Evolutionary conservation across 2,329 filamentous ascomycete genomes (phyloP).

Genomic region (Cladorrhinum sp.): DNA sequence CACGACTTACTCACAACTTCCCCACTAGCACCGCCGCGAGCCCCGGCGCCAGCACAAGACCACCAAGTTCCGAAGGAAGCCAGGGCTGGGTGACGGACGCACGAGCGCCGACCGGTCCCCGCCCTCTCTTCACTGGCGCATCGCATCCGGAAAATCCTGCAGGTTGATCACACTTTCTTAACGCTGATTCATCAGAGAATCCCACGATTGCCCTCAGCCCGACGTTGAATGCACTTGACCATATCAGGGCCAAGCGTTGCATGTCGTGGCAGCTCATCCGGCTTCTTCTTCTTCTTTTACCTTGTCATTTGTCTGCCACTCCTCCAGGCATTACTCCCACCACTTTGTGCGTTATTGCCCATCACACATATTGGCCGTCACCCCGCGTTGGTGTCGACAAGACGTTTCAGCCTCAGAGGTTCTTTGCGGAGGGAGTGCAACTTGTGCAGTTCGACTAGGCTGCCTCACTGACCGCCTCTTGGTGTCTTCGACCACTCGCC

Average conservation of each 20-base stretch:
- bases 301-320: slow-evolving; percentile 24
- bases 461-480: neutral
- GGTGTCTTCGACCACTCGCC: neutral
- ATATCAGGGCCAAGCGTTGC: neutral
- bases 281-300: slow-evolving; percentile 8
- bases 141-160: slow-evolving; percentile 30
- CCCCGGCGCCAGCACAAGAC: slow-evolving; percentile 5
- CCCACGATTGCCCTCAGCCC: slow-evolving; percentile 13
- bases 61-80: slow-evolving; percentile 8
- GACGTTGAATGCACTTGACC: neutral
- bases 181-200: slow-evolving; percentile 23
- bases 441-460: neutral
- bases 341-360: neutral
- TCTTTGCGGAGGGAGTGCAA: neutral
- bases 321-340: slow-evolving; percentile 1
- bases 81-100: slow-evolving; percentile 23
- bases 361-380: neutral
- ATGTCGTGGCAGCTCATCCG: slow-evolving; percentile 5
- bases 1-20: neutral
- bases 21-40: neutral
- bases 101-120: slow-evolving; percentile 23
- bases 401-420: neutral
- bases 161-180: slow-evolving; percentile 28
- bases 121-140: slow-evolving; percentile 24
- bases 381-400: neutral